Percentiles rank a stretch among this genome's conserved stretches.
These are phyloP conservation scores for Fusarium beomiforme DNA, from an alignment of 2,329 filamentous ascomycete genomes.

Conservation along the genomic window DNA sequence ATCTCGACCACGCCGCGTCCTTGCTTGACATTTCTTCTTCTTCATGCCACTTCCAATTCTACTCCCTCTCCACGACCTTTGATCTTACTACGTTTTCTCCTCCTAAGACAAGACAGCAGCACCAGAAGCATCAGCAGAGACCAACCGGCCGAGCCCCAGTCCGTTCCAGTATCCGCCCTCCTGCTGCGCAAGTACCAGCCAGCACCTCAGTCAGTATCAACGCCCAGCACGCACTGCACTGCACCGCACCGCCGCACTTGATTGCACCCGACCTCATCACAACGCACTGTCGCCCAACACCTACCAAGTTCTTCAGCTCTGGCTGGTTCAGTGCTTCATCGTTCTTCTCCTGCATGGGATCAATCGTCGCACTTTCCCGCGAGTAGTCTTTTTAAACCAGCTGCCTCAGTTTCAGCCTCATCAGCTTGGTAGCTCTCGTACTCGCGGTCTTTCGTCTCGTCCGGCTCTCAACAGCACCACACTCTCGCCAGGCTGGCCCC, in stretches of 20 bases:
- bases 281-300: slow-evolving; percentile 32
- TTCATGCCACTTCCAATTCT: neutral
- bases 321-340: slow-evolving; percentile 45
- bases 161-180: slow-evolving; percentile 28
- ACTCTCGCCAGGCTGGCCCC: slow-evolving; percentile 37
- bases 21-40: slow-evolving; percentile 19
- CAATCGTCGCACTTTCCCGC: slow-evolving; percentile 31
- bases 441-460: slow-evolving; percentile 29
- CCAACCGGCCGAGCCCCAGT: slow-evolving; percentile 20
- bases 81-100: slow-evolving; percentile 10
- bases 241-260: slow-evolving; percentile 3
- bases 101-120: slow-evolving; percentile 12
- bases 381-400: slow-evolving; percentile 24
- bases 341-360: slow-evolving; percentile 35
- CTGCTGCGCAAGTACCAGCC: slow-evolving; percentile 34
- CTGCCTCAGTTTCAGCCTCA: slow-evolving; percentile 24
- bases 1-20: slow-evolving; percentile 36
- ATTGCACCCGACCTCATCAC: slow-evolving; percentile 9
- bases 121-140: slow-evolving; percentile 32
- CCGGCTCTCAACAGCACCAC: slow-evolving; percentile 33
- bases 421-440: slow-evolving; percentile 27
- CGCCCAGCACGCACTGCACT: slow-evolving; percentile 26
- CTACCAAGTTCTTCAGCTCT: slow-evolving; percentile 40
- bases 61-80: slow-evolving; percentile 5
- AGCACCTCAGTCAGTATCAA: slow-evolving; percentile 36